Evolutionary conservation across 345 rosid genomes (phyloP).

Genomic region (Euphorbia tirucalli): DNA sequence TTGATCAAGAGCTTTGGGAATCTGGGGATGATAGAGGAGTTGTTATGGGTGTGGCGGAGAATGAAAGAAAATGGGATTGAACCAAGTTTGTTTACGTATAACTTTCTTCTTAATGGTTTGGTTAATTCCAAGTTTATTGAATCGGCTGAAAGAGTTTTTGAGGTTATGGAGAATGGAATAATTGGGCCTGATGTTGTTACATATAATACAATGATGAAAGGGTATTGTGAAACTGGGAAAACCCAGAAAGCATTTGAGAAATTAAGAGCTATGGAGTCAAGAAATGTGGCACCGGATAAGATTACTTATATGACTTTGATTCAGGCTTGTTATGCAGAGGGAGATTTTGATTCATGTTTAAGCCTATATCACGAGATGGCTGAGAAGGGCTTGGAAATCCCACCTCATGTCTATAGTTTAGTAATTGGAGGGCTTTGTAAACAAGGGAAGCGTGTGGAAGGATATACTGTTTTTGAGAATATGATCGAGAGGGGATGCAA

Average conservation of each 20-base stretch:
- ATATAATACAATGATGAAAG: slow-evolving; percentile 81
- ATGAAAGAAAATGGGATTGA: slow-evolving; percentile 85
- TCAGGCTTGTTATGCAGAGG: slow-evolving; percentile 70
- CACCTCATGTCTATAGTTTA: slow-evolving; percentile 68
- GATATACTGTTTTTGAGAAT: slow-evolving; percentile 56
- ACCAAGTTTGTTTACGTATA: slow-evolving; percentile 70
- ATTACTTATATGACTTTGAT: slow-evolving; percentile 81
- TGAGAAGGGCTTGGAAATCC: slow-evolving; percentile 70
- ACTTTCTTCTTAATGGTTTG: slow-evolving; percentile 73
- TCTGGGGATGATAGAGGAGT: slow-evolving; percentile 87
- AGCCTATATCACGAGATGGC: slow-evolving; percentile 77
- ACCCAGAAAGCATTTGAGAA: slow-evolving; percentile 60
- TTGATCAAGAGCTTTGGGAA: slow-evolving; percentile 77
- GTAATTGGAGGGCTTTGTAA: slow-evolving; percentile 85
- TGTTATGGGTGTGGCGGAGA: slow-evolving; percentile 85
- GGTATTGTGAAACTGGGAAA: slow-evolving; percentile 69
- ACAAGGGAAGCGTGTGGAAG: slow-evolving; percentile 67
- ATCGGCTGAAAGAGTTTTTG: slow-evolving; percentile 71
- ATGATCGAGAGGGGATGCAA: slow-evolving; percentile 58
- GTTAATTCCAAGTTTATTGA: slow-evolving; percentile 65
- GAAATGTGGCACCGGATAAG: slow-evolving; percentile 68
- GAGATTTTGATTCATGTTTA: slow-evolving; percentile 64
- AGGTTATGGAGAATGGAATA: slow-evolving; percentile 70
- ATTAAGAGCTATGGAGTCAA: slow-evolving; percentile 65
- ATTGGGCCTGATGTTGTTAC: slow-evolving; percentile 68